Conservation (phyloP, 169 alveolate species). For the Plasmodium fragile region DNA sequence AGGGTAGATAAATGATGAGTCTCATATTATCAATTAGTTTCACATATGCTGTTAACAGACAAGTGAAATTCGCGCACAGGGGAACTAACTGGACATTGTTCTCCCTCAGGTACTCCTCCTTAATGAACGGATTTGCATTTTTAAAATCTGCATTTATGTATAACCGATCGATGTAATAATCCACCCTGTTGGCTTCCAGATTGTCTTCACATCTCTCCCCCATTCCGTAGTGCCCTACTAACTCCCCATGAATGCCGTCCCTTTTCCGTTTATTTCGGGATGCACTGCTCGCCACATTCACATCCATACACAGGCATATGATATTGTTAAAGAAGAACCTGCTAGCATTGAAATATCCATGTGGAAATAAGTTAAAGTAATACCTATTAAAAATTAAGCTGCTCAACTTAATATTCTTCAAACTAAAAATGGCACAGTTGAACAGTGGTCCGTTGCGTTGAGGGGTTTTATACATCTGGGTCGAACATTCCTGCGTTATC, state of each 20-base stretch:
- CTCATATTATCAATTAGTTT: conserved; percentile 28
- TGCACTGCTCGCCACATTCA: not conserved
- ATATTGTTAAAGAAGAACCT: conserved; percentile 60
- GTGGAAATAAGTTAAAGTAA: not conserved
- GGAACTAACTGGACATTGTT: conserved; percentile 52
- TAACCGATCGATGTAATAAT: conserved; percentile 26
- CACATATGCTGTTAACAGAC: conserved; percentile 49
- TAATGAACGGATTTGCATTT: conserved; percentile 19
- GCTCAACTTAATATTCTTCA: conserved; percentile 41
- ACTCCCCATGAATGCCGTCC: not conserved
- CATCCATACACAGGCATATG: conserved; percentile 48
- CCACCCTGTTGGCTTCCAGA: not conserved
- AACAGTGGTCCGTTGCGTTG: not conserved
- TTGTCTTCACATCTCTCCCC: not conserved
- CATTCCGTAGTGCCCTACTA: not conserved
- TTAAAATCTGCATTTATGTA: conserved; percentile 18
- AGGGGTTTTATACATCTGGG: not conserved
- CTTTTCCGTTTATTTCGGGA: not conserved
- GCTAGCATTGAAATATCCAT: conserved; percentile 18
- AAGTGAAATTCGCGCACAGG: conserved; percentile 29
- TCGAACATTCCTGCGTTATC: not conserved
- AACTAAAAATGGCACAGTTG: conserved; percentile 38
- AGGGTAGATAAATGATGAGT: conserved; percentile 64
- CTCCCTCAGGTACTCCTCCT: conserved; percentile 16
- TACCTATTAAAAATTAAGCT: conserved; percentile 20